A percentile compares a stretch with the other conserved stretches of the same genome.
These are phyloP conservation scores for Rusavskia elegans DNA, from an alignment of 495 filamentous ascomycete species.

Conservation along the genomic window DNA sequence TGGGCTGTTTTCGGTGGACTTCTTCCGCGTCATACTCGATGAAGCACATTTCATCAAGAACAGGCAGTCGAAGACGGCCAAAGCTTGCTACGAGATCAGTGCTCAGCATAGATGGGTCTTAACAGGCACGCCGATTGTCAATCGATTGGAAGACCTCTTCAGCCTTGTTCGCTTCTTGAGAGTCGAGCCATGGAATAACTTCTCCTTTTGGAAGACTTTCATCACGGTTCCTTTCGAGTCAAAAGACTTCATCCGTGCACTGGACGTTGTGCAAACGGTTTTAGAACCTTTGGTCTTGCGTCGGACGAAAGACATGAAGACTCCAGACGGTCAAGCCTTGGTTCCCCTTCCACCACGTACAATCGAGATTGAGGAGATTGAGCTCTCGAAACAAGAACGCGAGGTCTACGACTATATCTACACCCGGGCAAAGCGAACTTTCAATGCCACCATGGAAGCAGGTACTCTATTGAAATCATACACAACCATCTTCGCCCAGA, in stretches of 20 bases:
- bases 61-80: constrained; percentile 71
- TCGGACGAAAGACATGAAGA: constrained; percentile 95
- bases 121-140: constrained; percentile 94
- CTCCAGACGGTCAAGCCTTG: constrained; percentile 70
- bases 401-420: constrained; percentile 88
- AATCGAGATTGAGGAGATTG: constrained; percentile 69
- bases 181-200: constrained; percentile 96
- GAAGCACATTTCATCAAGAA: constrained; percentile 95
- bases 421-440: constrained; percentile 63
- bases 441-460: constrained; percentile 71
- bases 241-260: constrained; percentile 77
- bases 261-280: constrained; percentile 95
- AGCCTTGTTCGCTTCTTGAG: constrained; percentile 78
- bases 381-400: constrained; percentile 67
- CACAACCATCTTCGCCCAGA: constrained; percentile 92
- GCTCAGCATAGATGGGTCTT: constrained; percentile 83
- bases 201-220: constrained; percentile 97
- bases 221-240: constrained; percentile 95
- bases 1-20: constrained; percentile 80
- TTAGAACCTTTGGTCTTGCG: constrained; percentile 90
- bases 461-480: constrained; percentile 89
- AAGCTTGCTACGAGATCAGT: constrained; percentile 77
- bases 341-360: constrained; percentile 72
- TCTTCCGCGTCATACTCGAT: constrained; percentile 87
- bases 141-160: constrained; percentile 93